phyloP scores from a whole-genome alignment of 805 yeast genomes.

The Candida piceae region DNA sequence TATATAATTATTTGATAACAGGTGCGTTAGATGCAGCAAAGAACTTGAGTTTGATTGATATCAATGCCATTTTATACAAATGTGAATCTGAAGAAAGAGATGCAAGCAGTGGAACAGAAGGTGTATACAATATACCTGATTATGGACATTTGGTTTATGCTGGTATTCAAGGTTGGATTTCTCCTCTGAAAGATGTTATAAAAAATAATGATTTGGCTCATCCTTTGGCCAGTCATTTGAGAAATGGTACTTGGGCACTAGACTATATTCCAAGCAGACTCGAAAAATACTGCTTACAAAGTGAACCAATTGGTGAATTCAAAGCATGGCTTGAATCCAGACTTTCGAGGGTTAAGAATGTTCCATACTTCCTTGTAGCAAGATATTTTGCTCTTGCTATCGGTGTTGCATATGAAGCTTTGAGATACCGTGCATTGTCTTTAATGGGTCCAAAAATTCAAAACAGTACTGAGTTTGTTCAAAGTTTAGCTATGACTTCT shows the following conservation, averaged over 20 bases:
- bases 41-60: constrained; percentile 56
- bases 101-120: constrained; percentile 62
- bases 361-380: constrained; percentile 81
- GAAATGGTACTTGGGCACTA: constrained; percentile 86
- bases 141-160: constrained; percentile 76
- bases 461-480: constrained; percentile 66
- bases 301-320: constrained; percentile 49
- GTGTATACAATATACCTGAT: constrained; percentile 70
- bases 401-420: constrained; percentile 80
- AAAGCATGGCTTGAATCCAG: constrained; percentile 67
- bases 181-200: constrained; percentile 59
- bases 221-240: constrained; percentile 73
- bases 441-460: constrained; percentile 52
- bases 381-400: constrained; percentile 80
- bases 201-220: constrained; percentile 74
- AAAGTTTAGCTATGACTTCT: constrained; percentile 72
- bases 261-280: constrained; percentile 67
- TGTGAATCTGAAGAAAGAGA: constrained; percentile 89
- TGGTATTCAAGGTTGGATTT: constrained; percentile 90
- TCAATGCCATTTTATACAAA: constrained; percentile 69
- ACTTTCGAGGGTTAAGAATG: constrained; percentile 52
- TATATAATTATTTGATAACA: constrained; percentile 62
- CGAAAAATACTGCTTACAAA: constrained; percentile 40
- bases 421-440: constrained; percentile 60
- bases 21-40: constrained; percentile 76